Percentiles rank a stretch among this genome's conserved stretches.
phyloP scores from a whole-genome alignment of 257 asterid genomes.

The Solanum infundibuliforme region DNA sequence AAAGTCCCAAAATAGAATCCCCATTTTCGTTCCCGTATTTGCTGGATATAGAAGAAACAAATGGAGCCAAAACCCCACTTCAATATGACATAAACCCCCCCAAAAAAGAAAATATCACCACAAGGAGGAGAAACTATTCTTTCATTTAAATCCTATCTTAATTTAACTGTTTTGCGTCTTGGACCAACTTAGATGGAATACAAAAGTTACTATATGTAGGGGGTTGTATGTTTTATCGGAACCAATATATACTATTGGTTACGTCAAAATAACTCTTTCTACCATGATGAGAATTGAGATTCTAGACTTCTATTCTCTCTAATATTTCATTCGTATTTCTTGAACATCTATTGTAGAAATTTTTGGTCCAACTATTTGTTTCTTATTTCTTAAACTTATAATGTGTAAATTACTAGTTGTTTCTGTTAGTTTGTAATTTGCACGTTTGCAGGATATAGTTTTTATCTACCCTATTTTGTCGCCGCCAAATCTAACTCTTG shows the following conservation, averaged over 20 bases:
- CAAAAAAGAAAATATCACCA: no score
- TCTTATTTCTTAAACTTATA: neutral
- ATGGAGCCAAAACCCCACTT: neutral
- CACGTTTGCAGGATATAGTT: conserved; percentile 22
- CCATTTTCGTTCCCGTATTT: neutral
- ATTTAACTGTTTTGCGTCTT: neutral
- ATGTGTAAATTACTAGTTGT: neutral
- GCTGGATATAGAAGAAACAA: neutral
- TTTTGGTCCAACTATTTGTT: neutral
- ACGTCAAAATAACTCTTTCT: neutral
- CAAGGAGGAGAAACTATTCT: neutral
- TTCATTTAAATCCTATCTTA: neutral
- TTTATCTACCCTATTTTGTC: conserved; percentile 18
- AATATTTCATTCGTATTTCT: neutral
- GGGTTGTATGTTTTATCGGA: neutral
- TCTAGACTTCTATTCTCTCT: neutral
- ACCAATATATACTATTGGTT: neutral
- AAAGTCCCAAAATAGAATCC: neutral
- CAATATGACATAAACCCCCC: neutral
- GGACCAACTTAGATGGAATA: neutral
- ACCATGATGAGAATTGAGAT: neutral
- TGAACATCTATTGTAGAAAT: neutral
- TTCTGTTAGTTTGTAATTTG: neutral
- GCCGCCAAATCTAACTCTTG: conserved; percentile 16
- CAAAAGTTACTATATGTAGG: neutral